Percentiles rank a stretch among this genome's conserved stretches.
Evolutionary conservation across 2,329 filamentous ascomycete species (phyloP).

Genomic region (Xylariaceae sp.): DNA sequence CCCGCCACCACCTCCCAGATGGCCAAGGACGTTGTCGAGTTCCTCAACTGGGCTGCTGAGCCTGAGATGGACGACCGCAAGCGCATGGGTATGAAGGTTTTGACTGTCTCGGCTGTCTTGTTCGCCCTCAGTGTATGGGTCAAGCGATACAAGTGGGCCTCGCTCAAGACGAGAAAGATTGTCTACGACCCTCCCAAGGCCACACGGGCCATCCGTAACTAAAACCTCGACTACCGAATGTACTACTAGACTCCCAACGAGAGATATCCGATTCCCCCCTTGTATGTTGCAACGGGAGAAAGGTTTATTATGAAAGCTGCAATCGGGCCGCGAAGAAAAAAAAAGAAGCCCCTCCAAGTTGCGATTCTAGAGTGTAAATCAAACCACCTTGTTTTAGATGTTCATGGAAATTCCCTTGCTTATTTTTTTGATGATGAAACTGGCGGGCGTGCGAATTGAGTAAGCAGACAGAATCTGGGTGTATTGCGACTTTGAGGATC

Average conservation of each 20-base stretch:
- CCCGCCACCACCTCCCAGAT: constrained; percentile 95
- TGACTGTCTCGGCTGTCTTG: constrained; percentile 72
- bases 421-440: too few species aligned
- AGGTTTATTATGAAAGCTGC: constrained; percentile 20
- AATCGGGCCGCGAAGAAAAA: constrained; percentile 18
- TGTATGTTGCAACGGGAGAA: constrained; percentile 28
- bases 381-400: constrained; percentile 32
- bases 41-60: constrained; percentile 98
- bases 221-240: constrained; percentile 29
- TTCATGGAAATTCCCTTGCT: constrained; percentile 18
- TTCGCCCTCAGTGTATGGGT: constrained; percentile 91
- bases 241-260: constrained; percentile 31
- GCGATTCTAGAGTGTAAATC: constrained; percentile 40
- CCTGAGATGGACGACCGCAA: constrained; percentile 99
- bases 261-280: constrained; percentile 26
- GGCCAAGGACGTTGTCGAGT: constrained; percentile 98
- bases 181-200: constrained; percentile 72
- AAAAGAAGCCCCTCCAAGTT: constrained; percentile 26
- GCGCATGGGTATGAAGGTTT: constrained; percentile 98
- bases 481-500: constrained; percentile 3
- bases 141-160: constrained; percentile 99
- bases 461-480: constrained; percentile 10
- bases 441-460: constrained; percentile 12
- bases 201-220: constrained; percentile 46
- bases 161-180: constrained; percentile 93